These are phyloP conservation scores for Styphnolobium japonicum DNA, from an alignment of 306 rosid species.

Conservation along the genomic window DNA sequence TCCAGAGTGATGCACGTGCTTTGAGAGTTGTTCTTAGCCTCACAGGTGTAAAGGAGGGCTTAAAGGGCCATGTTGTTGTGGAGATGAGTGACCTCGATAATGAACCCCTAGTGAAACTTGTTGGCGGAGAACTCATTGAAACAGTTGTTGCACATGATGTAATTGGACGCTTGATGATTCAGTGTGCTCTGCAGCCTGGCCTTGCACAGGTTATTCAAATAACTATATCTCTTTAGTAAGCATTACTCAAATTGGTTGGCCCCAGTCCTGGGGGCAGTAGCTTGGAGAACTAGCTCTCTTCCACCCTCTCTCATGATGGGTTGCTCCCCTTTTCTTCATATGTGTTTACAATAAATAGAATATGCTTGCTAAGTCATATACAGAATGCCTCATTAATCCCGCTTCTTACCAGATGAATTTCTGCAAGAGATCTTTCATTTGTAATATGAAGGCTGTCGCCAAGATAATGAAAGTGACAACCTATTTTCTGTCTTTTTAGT, in stretches of 20 bases:
- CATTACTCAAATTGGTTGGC: neutral
- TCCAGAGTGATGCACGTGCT: conserved; percentile 97
- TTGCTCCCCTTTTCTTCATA: neutral
- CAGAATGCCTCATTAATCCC: neutral
- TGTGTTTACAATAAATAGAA: neutral
- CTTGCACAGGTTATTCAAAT: conserved; percentile 82
- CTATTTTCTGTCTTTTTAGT: conserved; percentile 1
- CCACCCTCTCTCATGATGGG: neutral
- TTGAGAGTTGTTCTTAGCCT: conserved; percentile 97
- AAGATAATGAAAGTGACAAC: neutral
- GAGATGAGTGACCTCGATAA: conserved; percentile 99
- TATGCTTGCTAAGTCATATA: neutral
- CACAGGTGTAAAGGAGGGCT: conserved; percentile 89
- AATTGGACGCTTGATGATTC: conserved; percentile 97
- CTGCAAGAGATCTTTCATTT: neutral
- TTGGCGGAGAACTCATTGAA: conserved; percentile 94
- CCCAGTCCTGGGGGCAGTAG: neutral
- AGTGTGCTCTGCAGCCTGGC: conserved; percentile 98
- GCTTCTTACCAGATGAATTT: neutral
- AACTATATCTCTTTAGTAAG: conserved; percentile 15
- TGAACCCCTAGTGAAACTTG: conserved; percentile 95
- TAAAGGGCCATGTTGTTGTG: conserved; percentile 88
- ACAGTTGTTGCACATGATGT: conserved; percentile 99
- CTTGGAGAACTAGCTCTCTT: conserved; percentile 10
- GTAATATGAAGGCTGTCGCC: neutral